Percentiles rank a stretch among this genome's conserved stretches.
Conservation (phyloP, 2,329 filamentous ascomycete species). For the Byssoonygena ceratinophila region DNA sequence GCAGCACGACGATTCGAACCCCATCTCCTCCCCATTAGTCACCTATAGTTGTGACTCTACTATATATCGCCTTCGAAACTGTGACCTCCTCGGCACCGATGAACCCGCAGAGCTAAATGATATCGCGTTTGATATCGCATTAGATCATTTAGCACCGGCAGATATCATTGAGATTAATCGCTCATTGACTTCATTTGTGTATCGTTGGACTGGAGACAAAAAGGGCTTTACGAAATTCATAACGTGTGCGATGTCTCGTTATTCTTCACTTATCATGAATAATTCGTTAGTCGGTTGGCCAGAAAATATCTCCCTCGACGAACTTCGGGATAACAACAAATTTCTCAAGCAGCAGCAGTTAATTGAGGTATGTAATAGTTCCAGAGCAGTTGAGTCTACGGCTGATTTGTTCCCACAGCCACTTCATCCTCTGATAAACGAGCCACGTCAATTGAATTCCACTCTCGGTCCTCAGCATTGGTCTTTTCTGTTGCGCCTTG, state of each 20-base stretch:
- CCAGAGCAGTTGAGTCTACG: not conserved
- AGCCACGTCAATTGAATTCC: conserved; percentile 26
- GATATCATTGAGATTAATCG: conserved; percentile 29
- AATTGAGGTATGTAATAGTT: conserved; percentile 15
- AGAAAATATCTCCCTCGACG: conserved; percentile 17
- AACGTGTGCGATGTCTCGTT: conserved; percentile 23
- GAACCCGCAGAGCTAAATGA: conserved; percentile 15
- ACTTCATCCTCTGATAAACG: conserved; percentile 33
- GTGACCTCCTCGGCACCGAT: conserved; percentile 22
- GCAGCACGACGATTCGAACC: conserved; percentile 21
- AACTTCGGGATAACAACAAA: not conserved
- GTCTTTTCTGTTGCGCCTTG: conserved; percentile 22
- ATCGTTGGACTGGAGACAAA: conserved; percentile 7
- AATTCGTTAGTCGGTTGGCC: conserved; percentile 14
- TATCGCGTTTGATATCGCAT: conserved; percentile 23
- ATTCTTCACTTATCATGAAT: conserved; percentile 26
- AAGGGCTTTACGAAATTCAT: conserved; percentile 1
- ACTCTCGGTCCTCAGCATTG: conserved; percentile 18
- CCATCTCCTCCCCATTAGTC: conserved; percentile 17
- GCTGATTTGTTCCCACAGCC: conserved; percentile 24
- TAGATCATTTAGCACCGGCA: conserved; percentile 31
- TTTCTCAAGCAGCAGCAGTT: conserved; percentile 1
- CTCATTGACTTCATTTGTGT: conserved; percentile 21
- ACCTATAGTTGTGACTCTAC: conserved; percentile 32
- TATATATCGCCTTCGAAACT: conserved; percentile 31